These are phyloP conservation scores for Russula emetica DNA, from an alignment of 768 basidiomycete genomes.

Conservation along the genomic window DNA sequence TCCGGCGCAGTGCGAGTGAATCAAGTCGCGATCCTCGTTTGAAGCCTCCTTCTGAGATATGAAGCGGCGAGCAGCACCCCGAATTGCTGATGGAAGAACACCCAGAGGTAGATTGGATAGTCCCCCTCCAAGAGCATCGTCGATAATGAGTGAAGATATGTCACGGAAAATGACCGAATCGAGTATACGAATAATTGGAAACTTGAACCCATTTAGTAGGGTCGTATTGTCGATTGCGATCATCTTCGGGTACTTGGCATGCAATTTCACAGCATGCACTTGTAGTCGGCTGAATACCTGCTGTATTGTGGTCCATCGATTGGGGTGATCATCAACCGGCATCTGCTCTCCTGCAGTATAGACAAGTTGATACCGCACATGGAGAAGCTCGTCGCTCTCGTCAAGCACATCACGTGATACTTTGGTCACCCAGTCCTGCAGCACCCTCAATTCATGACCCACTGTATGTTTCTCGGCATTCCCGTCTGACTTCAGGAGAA, in stretches of 20 bases:
- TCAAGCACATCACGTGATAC: slow-evolving; percentile 20
- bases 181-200: slow-evolving; percentile 9
- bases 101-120: neutral
- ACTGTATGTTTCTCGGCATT: neutral
- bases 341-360: slow-evolving; percentile 42
- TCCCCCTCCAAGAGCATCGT: slow-evolving; percentile 7
- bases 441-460: neutral
- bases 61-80: slow-evolving; percentile 11
- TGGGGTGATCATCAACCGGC: slow-evolving; percentile 40
- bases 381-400: slow-evolving; percentile 38
- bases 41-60: neutral
- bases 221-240: neutral
- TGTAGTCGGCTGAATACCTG: slow-evolving; percentile 37
- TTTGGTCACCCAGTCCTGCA: slow-evolving; percentile 4
- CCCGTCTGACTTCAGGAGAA: slow-evolving; percentile 26
- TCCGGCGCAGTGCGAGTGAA: neutral
- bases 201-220: slow-evolving; percentile 6
- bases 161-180: neutral
- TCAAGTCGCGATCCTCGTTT: neutral
- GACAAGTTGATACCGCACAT: slow-evolving; percentile 46
- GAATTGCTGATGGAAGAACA: slow-evolving; percentile 4
- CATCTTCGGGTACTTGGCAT: neutral
- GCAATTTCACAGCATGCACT: slow-evolving; percentile 16
- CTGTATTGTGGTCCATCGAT: slow-evolving; percentile 43
- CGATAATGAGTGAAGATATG: slow-evolving; percentile 2